Evolutionary conservation across 2,329 filamentous ascomycete species (phyloP).

Genomic region (Leptographium lundbergii): DNA sequence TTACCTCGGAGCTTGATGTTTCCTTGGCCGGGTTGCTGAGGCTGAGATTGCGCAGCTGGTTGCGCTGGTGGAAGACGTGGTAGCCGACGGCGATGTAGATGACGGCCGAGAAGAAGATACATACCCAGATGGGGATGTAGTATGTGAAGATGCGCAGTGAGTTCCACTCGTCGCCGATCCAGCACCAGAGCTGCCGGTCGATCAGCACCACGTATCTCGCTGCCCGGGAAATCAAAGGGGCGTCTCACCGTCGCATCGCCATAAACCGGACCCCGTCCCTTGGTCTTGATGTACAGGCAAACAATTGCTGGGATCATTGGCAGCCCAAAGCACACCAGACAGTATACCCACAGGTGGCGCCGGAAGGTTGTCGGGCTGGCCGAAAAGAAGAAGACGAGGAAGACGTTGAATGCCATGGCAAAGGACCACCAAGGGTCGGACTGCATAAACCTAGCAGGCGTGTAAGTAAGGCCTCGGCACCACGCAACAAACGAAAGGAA

Average conservation of each 20-base stretch:
- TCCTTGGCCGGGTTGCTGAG: slow-evolving; percentile 29
- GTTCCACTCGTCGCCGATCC: slow-evolving; percentile 43
- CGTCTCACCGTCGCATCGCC: slow-evolving; percentile 42
- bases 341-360: slow-evolving; percentile 61
- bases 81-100: slow-evolving; percentile 47
- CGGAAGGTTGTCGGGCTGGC: slow-evolving; percentile 53
- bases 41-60: slow-evolving; percentile 40
- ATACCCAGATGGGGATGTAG: slow-evolving; percentile 49
- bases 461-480: neutral
- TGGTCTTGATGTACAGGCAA: slow-evolving; percentile 43
- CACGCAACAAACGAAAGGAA: neutral
- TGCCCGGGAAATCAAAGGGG: too few relatives aligned
- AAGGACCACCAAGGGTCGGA: slow-evolving; percentile 67
- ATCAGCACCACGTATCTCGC: neutral
- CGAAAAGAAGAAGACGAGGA: slow-evolving; percentile 52
- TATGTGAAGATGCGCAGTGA: slow-evolving; percentile 47
- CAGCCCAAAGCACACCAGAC: slow-evolving; percentile 56
- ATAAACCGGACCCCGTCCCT: slow-evolving; percentile 30
- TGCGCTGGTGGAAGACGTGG: slow-evolving; percentile 46
- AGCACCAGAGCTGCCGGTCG: slow-evolving; percentile 43
- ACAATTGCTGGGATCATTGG: slow-evolving; percentile 55
- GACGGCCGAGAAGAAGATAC: slow-evolving; percentile 39
- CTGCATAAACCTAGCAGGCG: slow-evolving; percentile 56
- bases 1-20: slow-evolving; percentile 15
- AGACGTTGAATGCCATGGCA: slow-evolving; percentile 74